Base-by-base conservation (phyloP, 331 rosid species). In the Malus hybrid region DNA sequence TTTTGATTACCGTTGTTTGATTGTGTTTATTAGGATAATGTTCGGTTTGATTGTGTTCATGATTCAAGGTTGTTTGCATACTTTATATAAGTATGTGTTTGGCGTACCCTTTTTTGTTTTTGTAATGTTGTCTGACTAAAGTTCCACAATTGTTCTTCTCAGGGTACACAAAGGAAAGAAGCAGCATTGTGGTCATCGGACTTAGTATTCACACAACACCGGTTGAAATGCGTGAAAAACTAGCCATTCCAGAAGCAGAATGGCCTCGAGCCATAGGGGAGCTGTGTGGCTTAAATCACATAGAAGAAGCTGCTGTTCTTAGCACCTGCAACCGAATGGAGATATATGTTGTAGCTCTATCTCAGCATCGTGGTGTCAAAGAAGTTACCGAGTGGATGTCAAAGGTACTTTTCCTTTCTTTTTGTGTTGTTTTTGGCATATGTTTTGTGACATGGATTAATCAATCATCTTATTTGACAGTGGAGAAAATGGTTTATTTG, bases 321-420 rank as follows among this genome's bases (percentile, higher is more conserved):
- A 92, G 99, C 82, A 94, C 99, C 78, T 94, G 99, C 87, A 94
- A 94, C 82, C 85, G 99, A 78, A 92, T 94, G 99, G 99, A 94
- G 89, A 92, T 94, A 81, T 94, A 94, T 89, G 96, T 94, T 62
- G 91, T 94, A 12, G 97, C 99, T 62, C 80, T 92, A 39, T 94
- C 99, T 66, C 97, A 94, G 83, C 93, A 94, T 79, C 99, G 97
- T 12, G 99, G 97, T 63, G 99, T 94, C 60, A 94, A 94, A 86
- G 99, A 94, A 84, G 97, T 94, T 75, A 90, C 89, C 16, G 97
- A 94, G 81, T 94, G 99, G 99, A 92, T 92, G 97, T 94, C 99
- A 34, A 94, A 89, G 87, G 99, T 94, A 68, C 63, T 85, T 33
- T 44, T 46, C 63, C 22, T 70, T 52, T 29, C 75, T 71, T 70